Conservation (phyloP, 225 moss, liverwort and hornwort genomes). For the Marchantia polymorpha region DNA sequence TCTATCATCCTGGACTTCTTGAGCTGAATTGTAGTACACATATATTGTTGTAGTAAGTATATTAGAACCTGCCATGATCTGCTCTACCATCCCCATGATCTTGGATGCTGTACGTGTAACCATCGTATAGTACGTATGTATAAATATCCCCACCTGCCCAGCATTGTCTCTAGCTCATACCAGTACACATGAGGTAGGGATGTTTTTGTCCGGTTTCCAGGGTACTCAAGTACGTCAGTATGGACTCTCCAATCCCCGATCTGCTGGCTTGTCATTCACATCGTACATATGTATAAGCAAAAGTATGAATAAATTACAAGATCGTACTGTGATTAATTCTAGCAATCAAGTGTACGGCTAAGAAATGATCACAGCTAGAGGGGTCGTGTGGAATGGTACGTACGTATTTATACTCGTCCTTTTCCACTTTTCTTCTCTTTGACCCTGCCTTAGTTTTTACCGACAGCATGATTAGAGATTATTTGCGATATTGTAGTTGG, state of each 20-base stretch:
- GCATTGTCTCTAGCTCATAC: not conserved
- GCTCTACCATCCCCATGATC: not conserved
- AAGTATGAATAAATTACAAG: not conserved
- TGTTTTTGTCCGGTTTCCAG: too few species aligned
- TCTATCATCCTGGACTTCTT: not conserved
- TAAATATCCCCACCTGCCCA: not conserved
- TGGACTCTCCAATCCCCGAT: not conserved
- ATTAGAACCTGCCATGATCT: not conserved
- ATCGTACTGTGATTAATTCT: not conserved
- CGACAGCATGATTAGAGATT: not conserved
- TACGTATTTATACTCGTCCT: not conserved
- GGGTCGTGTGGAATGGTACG: not conserved
- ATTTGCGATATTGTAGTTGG: not conserved
- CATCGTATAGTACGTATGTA: not conserved
- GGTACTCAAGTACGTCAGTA: not conserved
- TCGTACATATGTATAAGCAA: not conserved
- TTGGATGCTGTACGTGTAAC: not conserved
- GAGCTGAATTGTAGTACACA: not conserved
- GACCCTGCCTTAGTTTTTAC: conserved; percentile 1
- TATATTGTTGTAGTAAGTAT: too few species aligned
- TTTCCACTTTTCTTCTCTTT: not conserved
- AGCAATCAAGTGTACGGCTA: not conserved
- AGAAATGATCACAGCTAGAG: not conserved
- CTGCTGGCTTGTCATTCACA: not conserved
- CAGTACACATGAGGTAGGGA: too few species aligned